Percentiles rank a stretch among this genome's conserved stretches.
phyloP scores from a whole-genome alignment of 78 protist genomes.

The Polysphondylium violaceum region DNA sequence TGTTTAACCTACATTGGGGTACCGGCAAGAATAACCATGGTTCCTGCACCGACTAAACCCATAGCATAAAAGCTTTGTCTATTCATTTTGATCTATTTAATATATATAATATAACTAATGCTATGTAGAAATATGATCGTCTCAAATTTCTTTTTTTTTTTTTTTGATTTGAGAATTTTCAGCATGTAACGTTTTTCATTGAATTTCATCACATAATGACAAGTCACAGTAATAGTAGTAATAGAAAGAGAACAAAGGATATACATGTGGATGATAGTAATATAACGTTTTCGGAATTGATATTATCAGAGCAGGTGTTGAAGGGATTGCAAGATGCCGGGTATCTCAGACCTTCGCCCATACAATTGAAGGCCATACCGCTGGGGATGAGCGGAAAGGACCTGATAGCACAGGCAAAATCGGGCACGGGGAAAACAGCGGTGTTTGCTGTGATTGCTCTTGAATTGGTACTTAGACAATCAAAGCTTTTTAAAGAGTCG shows the following conservation, averaged over 20 bases:
- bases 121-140: neutral
- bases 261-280: slow-evolving; percentile 23
- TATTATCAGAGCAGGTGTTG: slow-evolving; percentile 8
- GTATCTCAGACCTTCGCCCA: slow-evolving; percentile 79
- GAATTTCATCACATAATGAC: neutral
- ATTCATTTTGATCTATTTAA: slow-evolving; percentile 15
- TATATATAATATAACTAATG: neutral
- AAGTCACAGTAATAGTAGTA: neutral
- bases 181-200: neutral
- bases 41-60: neutral
- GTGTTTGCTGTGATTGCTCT: slow-evolving; percentile 70
- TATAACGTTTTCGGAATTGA: slow-evolving; percentile 53
- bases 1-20: slow-evolving; percentile 6
- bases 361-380: slow-evolving; percentile 84
- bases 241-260: slow-evolving; percentile 69
- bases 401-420: slow-evolving; percentile 81
- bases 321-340: slow-evolving; percentile 30
- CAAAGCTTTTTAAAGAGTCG: neutral
- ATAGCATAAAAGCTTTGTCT: slow-evolving; percentile 1
- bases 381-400: slow-evolving; percentile 71
- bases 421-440: slow-evolving; percentile 88
- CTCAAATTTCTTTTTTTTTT: neutral
- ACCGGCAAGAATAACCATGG: slow-evolving; percentile 10
- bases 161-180: neutral
- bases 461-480: slow-evolving; percentile 22